Evolutionary conservation across 2,329 filamentous ascomycete species (phyloP), one percentile per base, ranked within the genome.

Genomic region (Albophoma yamanashiensis): DNA sequence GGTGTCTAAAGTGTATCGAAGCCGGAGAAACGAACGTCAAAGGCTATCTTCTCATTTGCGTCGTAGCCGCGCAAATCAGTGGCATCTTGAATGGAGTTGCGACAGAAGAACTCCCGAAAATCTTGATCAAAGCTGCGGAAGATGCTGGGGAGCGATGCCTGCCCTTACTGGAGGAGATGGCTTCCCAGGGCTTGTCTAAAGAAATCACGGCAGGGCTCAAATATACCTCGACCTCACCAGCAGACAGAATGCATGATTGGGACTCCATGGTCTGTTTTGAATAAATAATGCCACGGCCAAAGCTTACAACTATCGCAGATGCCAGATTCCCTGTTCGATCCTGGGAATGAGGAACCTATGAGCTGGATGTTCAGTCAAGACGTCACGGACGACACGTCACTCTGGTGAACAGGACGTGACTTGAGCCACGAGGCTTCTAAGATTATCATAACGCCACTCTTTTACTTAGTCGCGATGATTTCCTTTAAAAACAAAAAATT

Each of bases 1-100:
- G 77, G 76, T 65, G 65, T 1, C 65, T 79, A 53, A 62, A 65
- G 7, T 71, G 69, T 11, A 71, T 84, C n/a, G 64, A 74, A 55
- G 73, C 72, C 0, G 82, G 80, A 1, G 80, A 84, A 67, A 83
- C 80, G 0, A 85, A 84, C 59, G 69, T 79, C 25, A 85, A 84
- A 63, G 78, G 79, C 0, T 78, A 78, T 47, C 56, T 85, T 22
- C 72, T 83, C 15, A 62, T 70, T 0, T 64, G 55, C 1, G 22
- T 68, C 4, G 27, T 67, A 1, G 8, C 47, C 2, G 72, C 74
- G 0, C 74, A 82, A 52, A 70, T 83, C 0, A 70, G 78, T 4
- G 76, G 70, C 0, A 67, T 81, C 1, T 67, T 73, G 9, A 53
- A 20, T n/a, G 15, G 17, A 17, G 8, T 53, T 12, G 50, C 31